These are phyloP conservation scores for Verticillium longisporum DNA, from an alignment of 2,329 filamentous ascomycete species.

Conservation along the genomic window DNA sequence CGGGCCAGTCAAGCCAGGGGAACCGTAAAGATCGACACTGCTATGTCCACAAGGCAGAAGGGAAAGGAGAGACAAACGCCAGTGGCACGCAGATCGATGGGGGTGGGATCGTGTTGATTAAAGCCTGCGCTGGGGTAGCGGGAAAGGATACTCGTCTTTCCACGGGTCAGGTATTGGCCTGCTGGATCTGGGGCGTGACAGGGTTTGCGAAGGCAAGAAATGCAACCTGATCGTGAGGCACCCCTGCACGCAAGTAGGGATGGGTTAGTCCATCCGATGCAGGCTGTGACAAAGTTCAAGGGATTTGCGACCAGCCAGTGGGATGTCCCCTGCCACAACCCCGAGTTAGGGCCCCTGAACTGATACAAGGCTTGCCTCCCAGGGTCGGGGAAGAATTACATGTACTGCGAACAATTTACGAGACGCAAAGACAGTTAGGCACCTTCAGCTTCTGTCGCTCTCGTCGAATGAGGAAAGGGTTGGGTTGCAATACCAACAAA, in stretches of 20 bases:
- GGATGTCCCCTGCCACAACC: not conserved
- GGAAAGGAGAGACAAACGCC: not conserved
- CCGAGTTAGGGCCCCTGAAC: not conserved
- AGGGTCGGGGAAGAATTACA: not conserved
- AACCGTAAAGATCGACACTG: not conserved
- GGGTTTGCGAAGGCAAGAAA: not conserved
- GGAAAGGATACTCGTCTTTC: not conserved
- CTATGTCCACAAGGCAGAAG: not conserved
- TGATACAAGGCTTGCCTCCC: not conserved
- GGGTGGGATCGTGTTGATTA: not conserved
- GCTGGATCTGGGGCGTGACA: not conserved
- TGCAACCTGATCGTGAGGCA: not conserved
- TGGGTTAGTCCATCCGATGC: not conserved
- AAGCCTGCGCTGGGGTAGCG: not conserved
- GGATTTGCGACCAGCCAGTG: not conserved
- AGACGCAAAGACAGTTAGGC: not conserved
- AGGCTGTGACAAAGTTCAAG: not conserved
- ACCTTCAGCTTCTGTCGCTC: not conserved
- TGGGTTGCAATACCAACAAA: not conserved
- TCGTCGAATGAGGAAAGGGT: not conserved
- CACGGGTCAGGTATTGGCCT: not conserved
- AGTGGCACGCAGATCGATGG: not conserved
- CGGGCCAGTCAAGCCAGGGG: not conserved
- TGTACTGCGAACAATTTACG: not conserved
- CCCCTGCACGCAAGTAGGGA: not conserved